Evolutionary conservation across 495 filamentous ascomycete genomes (phyloP).

Genomic region (Aspergillus homomorphus): DNA sequence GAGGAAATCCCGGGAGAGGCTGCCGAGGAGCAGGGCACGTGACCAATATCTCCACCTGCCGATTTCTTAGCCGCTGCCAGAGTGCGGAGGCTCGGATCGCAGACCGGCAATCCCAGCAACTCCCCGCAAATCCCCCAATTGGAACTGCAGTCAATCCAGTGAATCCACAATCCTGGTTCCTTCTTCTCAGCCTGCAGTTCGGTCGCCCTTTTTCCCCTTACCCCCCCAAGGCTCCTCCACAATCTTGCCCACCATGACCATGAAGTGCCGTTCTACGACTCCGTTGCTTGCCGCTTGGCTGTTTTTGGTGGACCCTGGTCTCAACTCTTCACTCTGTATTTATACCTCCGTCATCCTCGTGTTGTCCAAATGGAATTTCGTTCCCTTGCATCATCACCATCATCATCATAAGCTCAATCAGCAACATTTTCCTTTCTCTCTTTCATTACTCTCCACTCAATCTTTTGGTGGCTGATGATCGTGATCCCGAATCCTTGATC

Average conservation of each 20-base stretch:
- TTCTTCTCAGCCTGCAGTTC: neutral
- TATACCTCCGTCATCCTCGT: slow-evolving; percentile 26
- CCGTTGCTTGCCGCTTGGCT: slow-evolving; percentile 21
- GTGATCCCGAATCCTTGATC: neutral
- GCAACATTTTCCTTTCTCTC: neutral
- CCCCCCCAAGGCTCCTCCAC: slow-evolving; percentile 21
- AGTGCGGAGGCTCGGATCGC: slow-evolving; percentile 20
- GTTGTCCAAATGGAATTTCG: slow-evolving; percentile 11
- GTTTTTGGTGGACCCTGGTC: slow-evolving; percentile 25
- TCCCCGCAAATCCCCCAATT: slow-evolving; percentile 14
- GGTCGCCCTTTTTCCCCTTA: neutral
- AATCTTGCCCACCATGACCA: slow-evolving; percentile 38
- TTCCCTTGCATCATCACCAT: slow-evolving; percentile 6
- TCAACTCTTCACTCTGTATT: slow-evolving; percentile 24
- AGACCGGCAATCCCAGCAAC: slow-evolving; percentile 27
- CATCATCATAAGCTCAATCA: neutral
- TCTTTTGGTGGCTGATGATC: neutral
- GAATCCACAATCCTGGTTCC: neutral
- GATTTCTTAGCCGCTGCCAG: slow-evolving; percentile 26
- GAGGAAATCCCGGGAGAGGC: slow-evolving; percentile 27
- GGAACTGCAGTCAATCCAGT: too few relatives aligned
- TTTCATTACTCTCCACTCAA: neutral
- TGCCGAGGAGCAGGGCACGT: slow-evolving; percentile 32
- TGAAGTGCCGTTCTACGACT: slow-evolving; percentile 41
- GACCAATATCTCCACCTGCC: slow-evolving; percentile 31